Percentiles rank a stretch among this genome's conserved stretches.
Evolutionary conservation across 2,329 filamentous ascomycete species (phyloP).

Genomic region (Pseudogymnoascus sp.): DNA sequence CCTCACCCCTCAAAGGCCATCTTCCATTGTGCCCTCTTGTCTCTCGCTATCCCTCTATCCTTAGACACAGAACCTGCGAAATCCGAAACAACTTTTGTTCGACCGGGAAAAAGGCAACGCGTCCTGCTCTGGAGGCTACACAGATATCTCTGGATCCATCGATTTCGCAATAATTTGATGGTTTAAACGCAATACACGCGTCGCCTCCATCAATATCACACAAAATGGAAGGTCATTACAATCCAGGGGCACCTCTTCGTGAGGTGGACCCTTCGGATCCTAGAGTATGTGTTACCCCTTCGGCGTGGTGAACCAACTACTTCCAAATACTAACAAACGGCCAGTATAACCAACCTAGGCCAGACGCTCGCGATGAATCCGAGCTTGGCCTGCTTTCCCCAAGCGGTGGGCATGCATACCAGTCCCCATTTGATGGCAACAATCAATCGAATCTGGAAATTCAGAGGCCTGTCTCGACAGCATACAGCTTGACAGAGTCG

Average conservation of each 20-base stretch:
- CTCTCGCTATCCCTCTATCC: not conserved
- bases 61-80: not conserved
- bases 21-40: not conserved
- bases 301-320: not conserved
- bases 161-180: conserved; percentile 1
- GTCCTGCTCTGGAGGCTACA: not conserved
- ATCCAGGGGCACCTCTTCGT: conserved; percentile 1
- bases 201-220: conserved; percentile 5
- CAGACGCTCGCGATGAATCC: not conserved
- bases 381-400: not conserved
- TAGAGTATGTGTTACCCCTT: not conserved
- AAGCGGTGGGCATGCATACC: not conserved
- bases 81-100: conserved; percentile 3
- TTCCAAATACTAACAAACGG: not conserved
- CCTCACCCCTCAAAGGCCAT: not conserved
- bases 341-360: conserved; percentile 4
- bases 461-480: conserved; percentile 55
- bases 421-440: not conserved
- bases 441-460: conserved; percentile 20
- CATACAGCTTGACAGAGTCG: conserved; percentile 77
- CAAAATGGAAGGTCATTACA: conserved; percentile 9
- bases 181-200: conserved; percentile 5
- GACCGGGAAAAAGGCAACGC: not conserved
- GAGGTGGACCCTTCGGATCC: conserved; percentile 3
- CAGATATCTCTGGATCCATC: conserved; percentile 6